Base-by-base conservation (phyloP, 768 basidiomycete species). In the Rhodosporidiobolus odoratus region DNA sequence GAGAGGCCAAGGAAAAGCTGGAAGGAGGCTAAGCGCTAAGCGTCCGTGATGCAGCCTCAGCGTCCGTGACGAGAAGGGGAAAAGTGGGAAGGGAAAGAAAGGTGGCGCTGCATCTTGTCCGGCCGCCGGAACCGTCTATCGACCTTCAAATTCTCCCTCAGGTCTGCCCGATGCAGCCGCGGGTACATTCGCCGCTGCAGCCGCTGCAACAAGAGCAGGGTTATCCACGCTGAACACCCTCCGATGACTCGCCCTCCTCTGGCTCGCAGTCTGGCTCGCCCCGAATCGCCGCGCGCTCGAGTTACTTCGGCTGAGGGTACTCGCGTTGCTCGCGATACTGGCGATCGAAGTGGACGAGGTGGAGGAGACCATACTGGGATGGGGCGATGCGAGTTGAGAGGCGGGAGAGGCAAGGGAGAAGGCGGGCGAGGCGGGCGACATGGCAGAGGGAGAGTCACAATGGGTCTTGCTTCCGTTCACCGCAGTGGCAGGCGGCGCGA, bases 241-340 rank as follows among this genome's bases (percentile, higher is more conserved):
- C 21, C 62, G 21, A 27, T 73, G 72, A 34, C 62, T 65, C 41
- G 72, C 72, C 30, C 68, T 16, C 4, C 72, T 30, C 57, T 73
- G 56, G 40, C 58, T 64, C 35, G 58, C 47, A 41, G 68, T 66
- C 62, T 73, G 72, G 25, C 30, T 27, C 16, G 62, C 58, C 17
- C 72, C 72, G 47, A 73, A 73, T 38, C 64, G 32, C 16, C 54
- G 13, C 30, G n/a, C 25, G 41, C 45, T 32, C 50, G 45, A 27
- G 23, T 43, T 27, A 9, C 41, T 32, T 32, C 52, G 52, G 52
- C 52, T 27, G 5, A 50, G 21, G n/a, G n/a, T n/a, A 16, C 54
- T 34, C n/a, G 52, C 8, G 23, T n/a, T 56, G 32, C n/a, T 12
- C 30, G 63, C 37, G 21, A 30, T 32, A 30, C 62, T 58, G 58